Conservation (phyloP, 1,284 basidiomycete genomes). For the Mycosarcoma mackinlayi region DNA sequence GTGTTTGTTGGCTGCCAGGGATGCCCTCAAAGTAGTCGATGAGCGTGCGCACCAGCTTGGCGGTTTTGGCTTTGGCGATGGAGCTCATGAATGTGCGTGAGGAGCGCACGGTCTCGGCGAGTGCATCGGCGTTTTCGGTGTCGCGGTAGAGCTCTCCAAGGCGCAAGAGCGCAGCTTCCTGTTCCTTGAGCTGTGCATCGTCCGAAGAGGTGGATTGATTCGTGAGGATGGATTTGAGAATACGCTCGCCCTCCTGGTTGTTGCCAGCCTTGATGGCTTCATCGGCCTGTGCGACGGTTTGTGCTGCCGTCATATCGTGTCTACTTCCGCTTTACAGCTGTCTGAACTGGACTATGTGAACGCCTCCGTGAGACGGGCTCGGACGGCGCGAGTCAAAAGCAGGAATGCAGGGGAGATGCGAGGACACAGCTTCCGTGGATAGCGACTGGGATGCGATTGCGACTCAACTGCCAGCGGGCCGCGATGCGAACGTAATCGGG, state of each 20-base stretch:
- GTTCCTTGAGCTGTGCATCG: slow-evolving; percentile 78
- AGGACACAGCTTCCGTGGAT: neutral
- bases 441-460: neutral
- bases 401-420: neutral
- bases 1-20: slow-evolving; percentile 79
- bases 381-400: too few species aligned
- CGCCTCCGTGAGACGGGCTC: too few species aligned
- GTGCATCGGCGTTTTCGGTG: slow-evolving; percentile 82
- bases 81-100: slow-evolving; percentile 91
- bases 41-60: slow-evolving; percentile 86
- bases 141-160: slow-evolving; percentile 90
- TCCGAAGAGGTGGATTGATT: slow-evolving; percentile 61
- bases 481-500: too few species aligned
- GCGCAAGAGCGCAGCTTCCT: slow-evolving; percentile 86
- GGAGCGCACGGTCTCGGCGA: slow-evolving; percentile 86
- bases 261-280: slow-evolving; percentile 59
- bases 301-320: slow-evolving; percentile 32
- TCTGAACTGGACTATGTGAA: too few species aligned
- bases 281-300: slow-evolving; percentile 61
- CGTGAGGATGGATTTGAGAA: slow-evolving; percentile 60
- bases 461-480: too few species aligned
- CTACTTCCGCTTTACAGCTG: neutral
- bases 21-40: slow-evolving; percentile 88
- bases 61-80: slow-evolving; percentile 97
- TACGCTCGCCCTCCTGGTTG: slow-evolving; percentile 51